Percentiles rank a stretch among this genome's conserved stretches.
phyloP scores from a whole-genome alignment of 345 rosid genomes.

The Citropsis articulata region DNA sequence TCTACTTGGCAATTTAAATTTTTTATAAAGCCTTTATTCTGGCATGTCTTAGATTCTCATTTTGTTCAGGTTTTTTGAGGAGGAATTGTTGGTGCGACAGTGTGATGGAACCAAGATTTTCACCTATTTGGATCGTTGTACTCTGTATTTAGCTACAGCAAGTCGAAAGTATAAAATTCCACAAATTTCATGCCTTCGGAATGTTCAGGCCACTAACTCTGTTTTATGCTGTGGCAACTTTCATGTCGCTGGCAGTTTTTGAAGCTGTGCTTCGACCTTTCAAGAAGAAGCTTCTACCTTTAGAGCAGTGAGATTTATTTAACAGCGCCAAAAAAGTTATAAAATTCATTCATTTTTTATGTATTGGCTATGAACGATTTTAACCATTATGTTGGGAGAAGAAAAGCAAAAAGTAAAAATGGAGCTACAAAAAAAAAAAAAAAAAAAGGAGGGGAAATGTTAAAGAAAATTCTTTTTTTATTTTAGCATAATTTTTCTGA shows the following conservation, averaged over 20 bases:
- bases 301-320: neutral
- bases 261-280: neutral
- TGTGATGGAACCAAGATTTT: neutral
- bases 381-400: too few relatives aligned
- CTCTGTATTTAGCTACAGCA: neutral
- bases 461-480: too few relatives aligned
- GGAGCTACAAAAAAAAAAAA: too few relatives aligned
- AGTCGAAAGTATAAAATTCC: neutral
- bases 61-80: slow-evolving; percentile 7
- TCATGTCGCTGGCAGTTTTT: neutral
- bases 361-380: neutral
- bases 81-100: neutral
- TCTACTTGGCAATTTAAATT: neutral
- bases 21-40: neutral
- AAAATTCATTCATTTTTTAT: neutral
- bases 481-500: too few relatives aligned
- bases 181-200: neutral
- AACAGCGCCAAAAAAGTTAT: neutral
- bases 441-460: too few relatives aligned
- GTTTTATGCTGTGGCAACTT: neutral
- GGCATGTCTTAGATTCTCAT: neutral
- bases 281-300: neutral
- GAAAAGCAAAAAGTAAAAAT: too few relatives aligned
- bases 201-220: neutral
- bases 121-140: neutral